Evolutionary conservation across 495 filamentous ascomycete genomes (phyloP).

Genomic region (Penicillium angulare): DNA sequence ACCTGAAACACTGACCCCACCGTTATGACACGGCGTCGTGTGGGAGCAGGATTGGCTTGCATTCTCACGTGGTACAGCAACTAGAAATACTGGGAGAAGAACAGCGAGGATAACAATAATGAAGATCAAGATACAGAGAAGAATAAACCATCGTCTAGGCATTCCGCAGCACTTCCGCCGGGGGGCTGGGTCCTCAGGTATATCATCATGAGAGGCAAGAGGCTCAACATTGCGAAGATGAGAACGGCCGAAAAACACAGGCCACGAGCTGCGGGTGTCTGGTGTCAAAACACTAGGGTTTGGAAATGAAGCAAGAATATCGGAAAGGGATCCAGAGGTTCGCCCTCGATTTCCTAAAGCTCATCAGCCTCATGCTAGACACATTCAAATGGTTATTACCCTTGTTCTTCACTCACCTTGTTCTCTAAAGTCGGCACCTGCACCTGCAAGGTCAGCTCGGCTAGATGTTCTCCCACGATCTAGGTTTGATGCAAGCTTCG

Average conservation of each 20-base stretch:
- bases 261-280: constrained; percentile 41
- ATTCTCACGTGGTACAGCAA: constrained; percentile 66
- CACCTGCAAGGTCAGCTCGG: constrained; percentile 48
- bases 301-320: constrained; percentile 90
- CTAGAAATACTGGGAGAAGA: constrained; percentile 79
- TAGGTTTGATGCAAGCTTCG: constrained; percentile 79
- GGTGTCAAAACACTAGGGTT: constrained; percentile 67
- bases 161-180: constrained; percentile 71
- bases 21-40: constrained; percentile 66
- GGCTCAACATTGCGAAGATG: constrained; percentile 36
- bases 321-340: constrained; percentile 70
- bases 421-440: constrained; percentile 25
- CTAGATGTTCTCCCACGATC: constrained; percentile 85
- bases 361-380: background rate
- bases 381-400: background rate
- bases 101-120: constrained; percentile 82
- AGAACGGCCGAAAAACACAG: constrained; percentile 37
- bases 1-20: constrained; percentile 69
- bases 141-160: constrained; percentile 73
- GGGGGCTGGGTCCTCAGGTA: constrained; percentile 13
- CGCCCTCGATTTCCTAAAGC: constrained; percentile 28
- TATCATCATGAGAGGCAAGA: constrained; percentile 23
- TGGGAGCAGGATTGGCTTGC: constrained; percentile 49
- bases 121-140: constrained; percentile 65
- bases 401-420: constrained; percentile 22